These are phyloP conservation scores for Saccharomycodes ludwigii DNA, from an alignment of 805 yeast species.

Conservation along the genomic window DNA sequence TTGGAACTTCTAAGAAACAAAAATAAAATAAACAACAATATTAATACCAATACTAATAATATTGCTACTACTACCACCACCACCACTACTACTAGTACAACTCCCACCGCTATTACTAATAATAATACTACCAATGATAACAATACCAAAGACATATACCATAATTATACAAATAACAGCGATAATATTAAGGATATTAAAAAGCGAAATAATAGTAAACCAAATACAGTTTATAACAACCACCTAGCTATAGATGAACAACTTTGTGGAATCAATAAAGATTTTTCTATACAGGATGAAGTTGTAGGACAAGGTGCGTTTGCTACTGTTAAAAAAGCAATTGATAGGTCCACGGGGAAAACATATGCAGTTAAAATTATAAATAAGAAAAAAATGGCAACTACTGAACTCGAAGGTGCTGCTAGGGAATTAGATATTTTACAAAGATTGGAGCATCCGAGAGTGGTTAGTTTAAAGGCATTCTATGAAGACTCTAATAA, in stretches of 20 bases:
- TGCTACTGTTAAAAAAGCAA: constrained; percentile 87
- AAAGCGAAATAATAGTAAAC: not conserved
- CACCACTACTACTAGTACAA: no score
- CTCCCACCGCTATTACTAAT: no score
- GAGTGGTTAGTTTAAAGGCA: constrained; percentile 72
- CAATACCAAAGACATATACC: not conserved
- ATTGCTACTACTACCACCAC: no score
- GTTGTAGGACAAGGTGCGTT: constrained; percentile 97
- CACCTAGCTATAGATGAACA: constrained; percentile 11
- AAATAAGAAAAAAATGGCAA: constrained; percentile 50
- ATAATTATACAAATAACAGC: not conserved
- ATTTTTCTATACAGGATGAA: constrained; percentile 70
- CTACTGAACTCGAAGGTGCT: constrained; percentile 44
- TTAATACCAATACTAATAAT: no score
- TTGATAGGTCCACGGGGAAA: constrained; percentile 74
- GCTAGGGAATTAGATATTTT: constrained; percentile 77
- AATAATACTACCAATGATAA: no score
- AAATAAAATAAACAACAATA: constrained; percentile 1
- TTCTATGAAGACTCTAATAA: constrained; percentile 73
- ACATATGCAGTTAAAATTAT: constrained; percentile 88
- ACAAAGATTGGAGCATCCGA: constrained; percentile 66
- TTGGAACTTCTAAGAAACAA: not conserved
- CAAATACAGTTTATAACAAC: not conserved
- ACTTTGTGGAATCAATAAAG: constrained; percentile 48
- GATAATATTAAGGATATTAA: not conserved